Base-by-base conservation (phyloP, 1,139 yeast genomes). In the Fermentozyma sake region DNA sequence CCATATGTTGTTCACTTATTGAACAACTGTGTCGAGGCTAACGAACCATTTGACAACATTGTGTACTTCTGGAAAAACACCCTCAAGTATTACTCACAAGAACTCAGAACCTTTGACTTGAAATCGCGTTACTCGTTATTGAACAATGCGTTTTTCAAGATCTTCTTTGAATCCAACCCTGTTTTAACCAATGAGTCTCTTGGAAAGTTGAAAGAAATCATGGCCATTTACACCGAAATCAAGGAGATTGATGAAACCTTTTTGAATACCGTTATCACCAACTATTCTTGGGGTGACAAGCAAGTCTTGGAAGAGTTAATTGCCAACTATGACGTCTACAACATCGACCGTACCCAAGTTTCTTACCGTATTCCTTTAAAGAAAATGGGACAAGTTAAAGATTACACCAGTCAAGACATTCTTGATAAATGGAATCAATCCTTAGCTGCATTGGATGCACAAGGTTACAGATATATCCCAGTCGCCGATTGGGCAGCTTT, bases 401-500 rank as follows among this genome's bases (percentile, higher is more conserved):
- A 72, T 22, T 74, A 70, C 31, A 50, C 75, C n/a, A 63, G 69
- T 27, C 60, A 58, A 11, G 80, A 74, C 29, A 77, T 83, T 33
- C 54, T 79, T 37, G 46, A 52, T 14, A 63, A 74, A 38, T 85
- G 94, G 87, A 61, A 70, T 37, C 73, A 73, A 30, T 62, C 82
- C 22, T 56, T 81, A 28, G 34, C 48, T 9, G 61, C 66, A 34
- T 69, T 79, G 41, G 85, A 79, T 36, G 52, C 58, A 13, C 66
- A 68, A 30, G 72, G 75, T 6, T 74, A 71, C 53, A 58, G 52
- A 19, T 79, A 77, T 44, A 78, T 79, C 42, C 89, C 94, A 7
- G 76, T 76, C 46, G 93, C 91, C 14, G 95, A 85, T 58, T 84
- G 95, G 91, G 79, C 89, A 26, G 84, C 95, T 2, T 61, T 87